Percentiles rank a stretch among this genome's conserved stretches.
These are phyloP conservation scores for Acrodontium crateriforme DNA, from an alignment of 2,329 filamentous ascomycete species.

Conservation along the genomic window DNA sequence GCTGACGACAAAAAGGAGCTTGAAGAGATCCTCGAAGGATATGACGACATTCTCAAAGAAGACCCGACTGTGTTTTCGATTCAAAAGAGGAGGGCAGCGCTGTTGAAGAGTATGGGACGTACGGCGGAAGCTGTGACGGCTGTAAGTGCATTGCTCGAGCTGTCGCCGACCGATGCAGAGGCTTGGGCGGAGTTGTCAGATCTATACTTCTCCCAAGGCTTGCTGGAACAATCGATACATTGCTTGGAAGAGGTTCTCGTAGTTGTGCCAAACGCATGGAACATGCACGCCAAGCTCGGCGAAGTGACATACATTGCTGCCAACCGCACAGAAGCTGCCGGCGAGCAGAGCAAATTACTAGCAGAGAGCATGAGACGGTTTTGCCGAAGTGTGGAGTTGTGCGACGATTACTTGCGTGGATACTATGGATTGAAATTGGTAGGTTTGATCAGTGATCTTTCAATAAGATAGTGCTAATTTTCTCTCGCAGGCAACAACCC, in stretches of 20 bases:
- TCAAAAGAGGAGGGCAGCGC: slow-evolving; percentile 67
- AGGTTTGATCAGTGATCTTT: slow-evolving; percentile 24
- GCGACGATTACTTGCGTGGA: slow-evolving; percentile 80
- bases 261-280: slow-evolving; percentile 85
- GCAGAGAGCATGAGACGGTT: slow-evolving; percentile 71
- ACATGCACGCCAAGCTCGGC: slow-evolving; percentile 78
- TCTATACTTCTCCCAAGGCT: slow-evolving; percentile 65
- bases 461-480: slow-evolving; percentile 17
- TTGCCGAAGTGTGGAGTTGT: slow-evolving; percentile 81
- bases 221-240: slow-evolving; percentile 73
- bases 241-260: slow-evolving; percentile 83
- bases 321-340: slow-evolving; percentile 22
- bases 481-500: slow-evolving; percentile 9
- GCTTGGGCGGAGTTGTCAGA: slow-evolving; percentile 87
- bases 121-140: slow-evolving; percentile 59
- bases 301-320: slow-evolving; percentile 65
- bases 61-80: slow-evolving; percentile 74
- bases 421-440: slow-evolving; percentile 76
- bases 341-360: slow-evolving; percentile 36
- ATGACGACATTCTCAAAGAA: slow-evolving; percentile 59
- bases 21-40: slow-evolving; percentile 57
- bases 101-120: slow-evolving; percentile 61
- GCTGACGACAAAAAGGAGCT: slow-evolving; percentile 54
- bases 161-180: slow-evolving; percentile 79
- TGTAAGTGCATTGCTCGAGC: slow-evolving; percentile 62